A percentile compares a stretch with the other conserved stretches of the same genome.
Conservation (phyloP, 768 basidiomycete genomes). For the Russula brevipes region DNA sequence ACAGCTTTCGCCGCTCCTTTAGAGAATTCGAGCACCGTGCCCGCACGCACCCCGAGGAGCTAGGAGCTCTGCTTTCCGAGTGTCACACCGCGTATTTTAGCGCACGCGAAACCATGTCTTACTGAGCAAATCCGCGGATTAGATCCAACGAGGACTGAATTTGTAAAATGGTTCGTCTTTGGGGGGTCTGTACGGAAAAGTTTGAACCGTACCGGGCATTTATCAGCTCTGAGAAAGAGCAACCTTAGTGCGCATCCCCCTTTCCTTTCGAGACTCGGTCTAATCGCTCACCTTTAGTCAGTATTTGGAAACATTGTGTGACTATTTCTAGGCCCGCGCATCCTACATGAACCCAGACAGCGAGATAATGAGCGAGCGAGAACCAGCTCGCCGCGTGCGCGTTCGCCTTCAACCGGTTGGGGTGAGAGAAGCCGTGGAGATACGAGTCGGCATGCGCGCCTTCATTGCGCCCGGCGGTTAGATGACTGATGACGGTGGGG, state of each 20-base stretch:
- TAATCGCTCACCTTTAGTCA: constrained; percentile 43
- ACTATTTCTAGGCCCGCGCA: constrained; percentile 91
- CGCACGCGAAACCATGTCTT: constrained; percentile 64
- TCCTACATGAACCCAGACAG: constrained; percentile 71
- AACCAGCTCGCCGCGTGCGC: too few species aligned
- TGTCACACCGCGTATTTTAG: constrained; percentile 83
- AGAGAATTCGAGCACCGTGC: constrained; percentile 82
- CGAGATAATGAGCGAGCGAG: too few species aligned
- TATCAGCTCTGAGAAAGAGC: constrained; percentile 79
- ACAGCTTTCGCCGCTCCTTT: constrained; percentile 68
- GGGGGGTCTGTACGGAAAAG: constrained; percentile 71
- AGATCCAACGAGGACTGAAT: constrained; percentile 70
- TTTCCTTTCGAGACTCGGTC: not conserved
- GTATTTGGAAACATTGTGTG: constrained; percentile 88
- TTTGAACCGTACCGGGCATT: constrained; percentile 80
- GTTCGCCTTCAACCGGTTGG: too few species aligned
- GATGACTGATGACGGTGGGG: too few species aligned
- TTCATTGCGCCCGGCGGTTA: too few species aligned
- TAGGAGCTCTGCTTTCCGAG: constrained; percentile 73
- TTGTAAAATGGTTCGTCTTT: constrained; percentile 75
- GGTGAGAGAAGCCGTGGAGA: too few species aligned
- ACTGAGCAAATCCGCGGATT: constrained; percentile 77
- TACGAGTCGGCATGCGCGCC: too few species aligned
- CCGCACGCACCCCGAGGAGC: constrained; percentile 72
- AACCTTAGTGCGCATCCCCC: constrained; percentile 51